Conservation (phyloP, 371 early-diverging fungal genomes). For the Haplosporangium sp. region DNA sequence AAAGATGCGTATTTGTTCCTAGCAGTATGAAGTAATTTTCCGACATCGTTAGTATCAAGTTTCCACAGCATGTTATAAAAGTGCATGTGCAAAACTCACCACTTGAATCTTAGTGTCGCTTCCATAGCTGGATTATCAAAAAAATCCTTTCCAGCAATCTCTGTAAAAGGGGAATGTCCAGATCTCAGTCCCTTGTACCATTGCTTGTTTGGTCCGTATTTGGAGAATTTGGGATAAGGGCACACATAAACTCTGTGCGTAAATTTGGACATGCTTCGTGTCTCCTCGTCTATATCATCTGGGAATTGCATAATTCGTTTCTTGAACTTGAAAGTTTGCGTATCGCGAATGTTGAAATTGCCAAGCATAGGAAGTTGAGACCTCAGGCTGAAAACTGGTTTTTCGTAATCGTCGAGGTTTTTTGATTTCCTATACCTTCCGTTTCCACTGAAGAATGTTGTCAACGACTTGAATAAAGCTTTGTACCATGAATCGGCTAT, state of each 20-base stretch:
- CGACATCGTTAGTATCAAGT: not conserved
- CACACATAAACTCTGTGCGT: slow-evolving; percentile 42
- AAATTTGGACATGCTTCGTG: not conserved
- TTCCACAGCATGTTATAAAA: not conserved
- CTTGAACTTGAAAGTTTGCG: slow-evolving; percentile 5
- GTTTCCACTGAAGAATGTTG: not conserved
- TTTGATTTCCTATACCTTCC: slow-evolving; percentile 18
- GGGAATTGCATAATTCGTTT: slow-evolving; percentile 18
- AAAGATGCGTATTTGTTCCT: slow-evolving; percentile 37
- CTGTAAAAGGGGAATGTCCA: slow-evolving; percentile 23
- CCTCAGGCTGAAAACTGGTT: slow-evolving; percentile 37
- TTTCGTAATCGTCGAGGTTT: slow-evolving; percentile 29
- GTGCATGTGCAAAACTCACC: slow-evolving; percentile 17
- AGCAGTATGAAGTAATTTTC: not conserved
- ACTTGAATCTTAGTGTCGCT: slow-evolving; percentile 37
- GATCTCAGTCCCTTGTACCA: not conserved
- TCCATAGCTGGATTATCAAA: slow-evolving; percentile 48
- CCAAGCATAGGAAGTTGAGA: slow-evolving; percentile 11
- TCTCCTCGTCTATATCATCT: slow-evolving; percentile 15
- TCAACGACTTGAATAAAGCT: slow-evolving; percentile 3
- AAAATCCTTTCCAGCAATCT: slow-evolving; percentile 34
- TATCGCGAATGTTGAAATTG: slow-evolving; percentile 2
- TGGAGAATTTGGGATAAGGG: slow-evolving; percentile 40
- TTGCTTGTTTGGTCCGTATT: not conserved
- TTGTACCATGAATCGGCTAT: slow-evolving; percentile 27